Percentiles rank a stretch among this genome's conserved stretches.
Conservation (phyloP, 129 eudicot species). For the Artemisia annua region DNA sequence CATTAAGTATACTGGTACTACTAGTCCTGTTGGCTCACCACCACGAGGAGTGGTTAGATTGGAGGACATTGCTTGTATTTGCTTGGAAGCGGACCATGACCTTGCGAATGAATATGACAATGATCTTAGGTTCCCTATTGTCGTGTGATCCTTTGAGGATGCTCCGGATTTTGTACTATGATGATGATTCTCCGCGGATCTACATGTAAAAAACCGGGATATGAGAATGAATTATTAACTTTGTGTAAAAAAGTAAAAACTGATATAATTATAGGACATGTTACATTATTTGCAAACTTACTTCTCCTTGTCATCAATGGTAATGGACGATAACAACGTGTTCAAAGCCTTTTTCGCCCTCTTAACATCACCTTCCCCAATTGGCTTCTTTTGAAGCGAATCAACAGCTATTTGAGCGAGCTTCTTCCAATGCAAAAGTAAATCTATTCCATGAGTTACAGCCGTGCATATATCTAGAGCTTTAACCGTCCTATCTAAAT, state of each 20-base stretch:
- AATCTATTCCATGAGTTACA: slow-evolving; percentile 60
- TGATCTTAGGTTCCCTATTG: slow-evolving; percentile 39
- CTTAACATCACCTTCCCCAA: slow-evolving; percentile 67
- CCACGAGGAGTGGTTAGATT: slow-evolving; percentile 83
- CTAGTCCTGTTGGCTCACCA: slow-evolving; percentile 65
- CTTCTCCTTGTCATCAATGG: slow-evolving; percentile 56
- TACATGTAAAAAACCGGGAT: too few relatives aligned
- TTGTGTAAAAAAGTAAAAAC: too few relatives aligned
- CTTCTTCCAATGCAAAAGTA: slow-evolving; percentile 59
- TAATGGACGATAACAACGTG: slow-evolving; percentile 54
- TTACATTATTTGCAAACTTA: too few relatives aligned
- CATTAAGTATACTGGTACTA: slow-evolving; percentile 63
- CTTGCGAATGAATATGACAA: slow-evolving; percentile 52
- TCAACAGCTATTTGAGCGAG: slow-evolving; percentile 59
- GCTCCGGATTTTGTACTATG: slow-evolving; percentile 15
- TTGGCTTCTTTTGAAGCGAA: slow-evolving; percentile 56
- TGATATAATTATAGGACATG: too few relatives aligned
- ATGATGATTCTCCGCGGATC: slow-evolving; percentile 12
- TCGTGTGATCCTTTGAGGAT: slow-evolving; percentile 28
- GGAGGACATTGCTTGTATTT: slow-evolving; percentile 69
- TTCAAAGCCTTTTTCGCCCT: slow-evolving; percentile 63
- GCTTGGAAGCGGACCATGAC: slow-evolving; percentile 82
- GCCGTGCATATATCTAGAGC: slow-evolving; percentile 88
- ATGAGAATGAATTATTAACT: too few relatives aligned
- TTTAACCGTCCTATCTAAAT: slow-evolving; percentile 65